Conservation (phyloP, 2,329 filamentous ascomycete species). For the Scortechinia acanthostroma region DNA sequence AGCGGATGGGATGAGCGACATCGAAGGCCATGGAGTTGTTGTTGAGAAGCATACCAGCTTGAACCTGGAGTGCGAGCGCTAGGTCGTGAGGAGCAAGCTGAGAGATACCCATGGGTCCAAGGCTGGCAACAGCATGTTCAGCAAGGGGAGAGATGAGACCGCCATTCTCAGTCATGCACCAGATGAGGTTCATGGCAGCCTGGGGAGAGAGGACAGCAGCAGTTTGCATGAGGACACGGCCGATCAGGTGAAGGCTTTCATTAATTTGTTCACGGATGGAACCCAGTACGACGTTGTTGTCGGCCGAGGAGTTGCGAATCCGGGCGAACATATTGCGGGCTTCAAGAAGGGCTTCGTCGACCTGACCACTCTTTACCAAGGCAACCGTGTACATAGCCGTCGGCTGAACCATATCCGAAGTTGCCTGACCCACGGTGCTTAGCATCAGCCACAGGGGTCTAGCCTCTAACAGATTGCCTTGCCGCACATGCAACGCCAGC, state of each 20-base stretch:
- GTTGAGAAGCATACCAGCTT: conserved; percentile 29
- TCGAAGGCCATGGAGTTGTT: conserved; percentile 10
- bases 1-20: not conserved
- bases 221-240: conserved; percentile 41
- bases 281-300: conserved; percentile 52
- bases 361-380: conserved; percentile 76
- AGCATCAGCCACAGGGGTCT: conserved; percentile 76
- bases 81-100: conserved; percentile 35
- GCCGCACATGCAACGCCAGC: conserved; percentile 77
- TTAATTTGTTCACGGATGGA: conserved; percentile 84
- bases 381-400: conserved; percentile 86
- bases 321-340: conserved; percentile 81
- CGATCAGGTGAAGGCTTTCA: conserved; percentile 40
- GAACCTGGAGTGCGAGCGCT: not conserved
- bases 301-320: conserved; percentile 56
- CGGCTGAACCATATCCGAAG: conserved; percentile 71
- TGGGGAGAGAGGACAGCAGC: conserved; percentile 39
- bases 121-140: conserved; percentile 49
- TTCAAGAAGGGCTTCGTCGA: conserved; percentile 73
- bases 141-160: conserved; percentile 50
- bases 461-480: conserved; percentile 71
- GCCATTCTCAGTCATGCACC: conserved; percentile 60
- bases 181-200: conserved; percentile 49
- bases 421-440: conserved; percentile 51
- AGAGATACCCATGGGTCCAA: conserved; percentile 50